Percentiles rank a stretch among this genome's conserved stretches.
phyloP scores from a whole-genome alignment of 2,329 filamentous ascomycete species.

The Stachybotrys chartarum region DNA sequence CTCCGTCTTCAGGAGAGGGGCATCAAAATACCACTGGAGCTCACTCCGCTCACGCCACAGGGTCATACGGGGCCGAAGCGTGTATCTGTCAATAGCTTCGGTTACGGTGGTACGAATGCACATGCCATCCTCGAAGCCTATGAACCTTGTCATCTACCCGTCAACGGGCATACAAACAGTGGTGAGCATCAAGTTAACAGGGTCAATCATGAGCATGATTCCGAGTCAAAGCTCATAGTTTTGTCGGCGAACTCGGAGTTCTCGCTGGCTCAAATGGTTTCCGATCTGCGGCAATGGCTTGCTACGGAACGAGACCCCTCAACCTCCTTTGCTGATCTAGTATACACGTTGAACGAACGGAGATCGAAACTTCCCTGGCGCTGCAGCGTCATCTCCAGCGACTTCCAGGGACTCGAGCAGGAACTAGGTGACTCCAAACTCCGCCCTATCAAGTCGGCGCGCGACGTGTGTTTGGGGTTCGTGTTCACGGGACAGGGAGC shows the following conservation, averaged over 20 bases:
- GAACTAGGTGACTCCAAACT: background rate
- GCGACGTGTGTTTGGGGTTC: constrained; percentile 6
- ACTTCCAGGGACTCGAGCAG: background rate
- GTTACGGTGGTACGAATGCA: constrained; percentile 13
- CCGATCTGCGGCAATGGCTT: no score
- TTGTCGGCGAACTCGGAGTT: background rate
- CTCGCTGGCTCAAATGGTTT: no score
- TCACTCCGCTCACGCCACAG: background rate
- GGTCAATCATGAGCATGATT: no score
- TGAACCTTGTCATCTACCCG: no score
- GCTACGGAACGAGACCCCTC: background rate
- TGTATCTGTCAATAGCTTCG: constrained; percentile 12
- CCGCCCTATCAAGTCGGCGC: background rate
- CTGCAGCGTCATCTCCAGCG: no score
- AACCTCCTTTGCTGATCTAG: background rate
- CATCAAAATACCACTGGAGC: background rate
- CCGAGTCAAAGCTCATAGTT: background rate
- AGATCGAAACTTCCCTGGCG: background rate
- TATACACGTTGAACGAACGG: background rate
- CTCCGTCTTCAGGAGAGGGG: no score
- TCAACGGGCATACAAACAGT: no score
- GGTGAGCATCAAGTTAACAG: no score
- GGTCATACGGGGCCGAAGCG: constrained; percentile 4
- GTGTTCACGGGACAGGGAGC: constrained; percentile 3
- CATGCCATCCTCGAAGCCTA: constrained; percentile 12